phyloP scores from a whole-genome alignment of 2,329 filamentous ascomycete species.

The Penicillium sp. region DNA sequence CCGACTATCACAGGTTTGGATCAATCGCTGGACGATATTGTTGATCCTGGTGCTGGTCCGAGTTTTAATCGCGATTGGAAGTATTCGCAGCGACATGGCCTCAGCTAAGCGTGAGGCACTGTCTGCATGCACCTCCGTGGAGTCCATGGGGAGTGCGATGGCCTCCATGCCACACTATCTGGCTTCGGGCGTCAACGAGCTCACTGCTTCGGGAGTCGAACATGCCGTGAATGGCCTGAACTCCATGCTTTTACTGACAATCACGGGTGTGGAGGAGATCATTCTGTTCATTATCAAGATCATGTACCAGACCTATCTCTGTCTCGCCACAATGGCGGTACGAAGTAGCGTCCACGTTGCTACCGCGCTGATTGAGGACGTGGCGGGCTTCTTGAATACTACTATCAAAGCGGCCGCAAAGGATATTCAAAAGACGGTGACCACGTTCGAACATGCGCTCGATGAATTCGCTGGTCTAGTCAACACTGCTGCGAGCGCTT shows the following conservation, averaged over 20 bases:
- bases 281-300: conserved; percentile 93
- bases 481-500: conserved; percentile 60
- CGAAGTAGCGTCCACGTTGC: conserved; percentile 78
- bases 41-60: conserved; percentile 83
- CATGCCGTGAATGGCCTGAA: conserved; percentile 81
- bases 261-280: conserved; percentile 84
- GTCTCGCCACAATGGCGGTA: conserved; percentile 83
- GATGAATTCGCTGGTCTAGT: conserved; percentile 61
- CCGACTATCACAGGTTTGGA: conserved; percentile 92
- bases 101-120: conserved; percentile 82
- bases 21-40: conserved; percentile 96
- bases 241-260: conserved; percentile 74
- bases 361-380: conserved; percentile 65
- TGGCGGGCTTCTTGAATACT: conserved; percentile 66
- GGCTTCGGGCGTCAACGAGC: conserved; percentile 82
- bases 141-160: conserved; percentile 92
- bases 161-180: conserved; percentile 98
- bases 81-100: conserved; percentile 74
- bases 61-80: conserved; percentile 75
- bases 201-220: conserved; percentile 80
- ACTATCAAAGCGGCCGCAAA: conserved; percentile 54
- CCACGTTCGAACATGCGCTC: conserved; percentile 61
- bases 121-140: conserved; percentile 87
- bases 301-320: conserved; percentile 87
- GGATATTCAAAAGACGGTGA: conserved; percentile 51